Percentiles rank a stretch among this genome's conserved stretches.
Evolutionary conservation across 1,284 basidiomycete species (phyloP).

Genomic region (Pterula multifida): DNA sequence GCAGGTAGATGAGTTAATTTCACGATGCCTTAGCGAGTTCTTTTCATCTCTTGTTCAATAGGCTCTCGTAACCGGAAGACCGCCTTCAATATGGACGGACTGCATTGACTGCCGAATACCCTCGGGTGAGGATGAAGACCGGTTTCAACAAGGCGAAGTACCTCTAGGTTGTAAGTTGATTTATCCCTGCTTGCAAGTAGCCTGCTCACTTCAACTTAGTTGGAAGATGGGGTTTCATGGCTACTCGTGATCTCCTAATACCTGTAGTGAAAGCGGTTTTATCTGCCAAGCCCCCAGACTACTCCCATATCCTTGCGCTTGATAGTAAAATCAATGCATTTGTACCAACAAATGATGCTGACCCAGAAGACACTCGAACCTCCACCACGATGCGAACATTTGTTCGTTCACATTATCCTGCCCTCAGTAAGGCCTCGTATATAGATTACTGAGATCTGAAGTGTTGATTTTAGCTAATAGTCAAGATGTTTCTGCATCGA

Average conservation of each 20-base stretch:
- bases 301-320: slow-evolving; percentile 29
- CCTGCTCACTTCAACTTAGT: slow-evolving; percentile 19
- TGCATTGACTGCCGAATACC: slow-evolving; percentile 32
- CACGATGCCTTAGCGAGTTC: slow-evolving; percentile 5
- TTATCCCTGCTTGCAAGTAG: slow-evolving; percentile 1
- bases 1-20: slow-evolving; percentile 24
- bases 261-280: slow-evolving; percentile 30
- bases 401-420: slow-evolving; percentile 32
- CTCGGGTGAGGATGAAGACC: slow-evolving; percentile 28
- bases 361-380: slow-evolving; percentile 17
- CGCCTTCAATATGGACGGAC: slow-evolving; percentile 27
- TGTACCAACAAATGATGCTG: slow-evolving; percentile 15
- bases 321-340: slow-evolving; percentile 31
- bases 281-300: slow-evolving; percentile 28
- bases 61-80: slow-evolving; percentile 39
- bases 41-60: slow-evolving; percentile 11
- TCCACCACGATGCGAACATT: slow-evolving; percentile 30
- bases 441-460: background rate
- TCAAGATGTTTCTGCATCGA: slow-evolving; percentile 35
- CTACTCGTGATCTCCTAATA: slow-evolving; percentile 26
- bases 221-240: slow-evolving; percentile 33
- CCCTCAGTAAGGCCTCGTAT: slow-evolving; percentile 27
- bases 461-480: slow-evolving; percentile 15
- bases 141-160: slow-evolving; percentile 28
- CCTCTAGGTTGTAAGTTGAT: slow-evolving; percentile 30